These are phyloP conservation scores for Carpinus viminea DNA, from an alignment of 306 rosid species.

Conservation along the genomic window DNA sequence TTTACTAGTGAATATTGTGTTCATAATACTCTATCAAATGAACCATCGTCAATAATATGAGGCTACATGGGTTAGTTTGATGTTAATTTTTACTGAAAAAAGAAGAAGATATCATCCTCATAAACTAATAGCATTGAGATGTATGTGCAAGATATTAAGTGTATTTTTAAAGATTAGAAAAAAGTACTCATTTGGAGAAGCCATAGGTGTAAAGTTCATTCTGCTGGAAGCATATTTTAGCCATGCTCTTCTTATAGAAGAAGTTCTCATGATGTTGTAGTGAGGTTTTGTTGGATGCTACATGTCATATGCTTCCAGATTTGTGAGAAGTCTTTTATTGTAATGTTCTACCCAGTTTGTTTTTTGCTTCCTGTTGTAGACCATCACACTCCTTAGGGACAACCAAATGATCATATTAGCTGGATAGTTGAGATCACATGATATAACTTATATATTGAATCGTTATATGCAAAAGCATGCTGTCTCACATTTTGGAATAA, in stretches of 20 bases:
- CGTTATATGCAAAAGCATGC: background rate
- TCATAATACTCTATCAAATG: background rate
- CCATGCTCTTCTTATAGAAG: background rate
- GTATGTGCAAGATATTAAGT: background rate
- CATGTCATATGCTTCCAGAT: too few relatives aligned
- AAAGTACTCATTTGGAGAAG: background rate
- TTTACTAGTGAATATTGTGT: background rate
- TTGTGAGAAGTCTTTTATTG: too few relatives aligned
- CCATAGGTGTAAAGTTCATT: background rate
- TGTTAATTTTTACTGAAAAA: background rate
- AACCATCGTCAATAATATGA: background rate
- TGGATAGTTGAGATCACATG: background rate
- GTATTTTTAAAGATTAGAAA: background rate
- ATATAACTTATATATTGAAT: background rate
- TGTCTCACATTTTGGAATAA: background rate
- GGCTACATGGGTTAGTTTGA: background rate
- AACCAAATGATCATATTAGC: background rate
- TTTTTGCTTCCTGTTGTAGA: background rate
- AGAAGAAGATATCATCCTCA: background rate
- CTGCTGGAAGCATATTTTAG: background rate
- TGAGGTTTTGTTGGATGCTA: background rate
- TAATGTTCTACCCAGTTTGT: too few relatives aligned
- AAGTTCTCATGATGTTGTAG: background rate
- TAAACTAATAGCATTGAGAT: background rate
- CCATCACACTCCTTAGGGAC: background rate